Evolutionary conservation across 2,329 filamentous ascomycete species (phyloP).

Genomic region (Botrytis fabae): DNA sequence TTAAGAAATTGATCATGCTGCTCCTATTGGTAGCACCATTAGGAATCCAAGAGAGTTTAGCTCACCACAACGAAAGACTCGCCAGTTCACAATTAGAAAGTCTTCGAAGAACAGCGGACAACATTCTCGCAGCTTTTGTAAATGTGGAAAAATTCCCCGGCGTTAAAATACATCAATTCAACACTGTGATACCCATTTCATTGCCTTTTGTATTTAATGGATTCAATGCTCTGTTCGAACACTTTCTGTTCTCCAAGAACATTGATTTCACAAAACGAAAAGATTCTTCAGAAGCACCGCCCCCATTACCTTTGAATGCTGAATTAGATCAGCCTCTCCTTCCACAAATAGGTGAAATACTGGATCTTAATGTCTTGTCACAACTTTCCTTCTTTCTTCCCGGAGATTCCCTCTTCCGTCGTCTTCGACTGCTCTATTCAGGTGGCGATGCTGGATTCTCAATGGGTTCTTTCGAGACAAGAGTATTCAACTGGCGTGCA

Average conservation of each 20-base stretch:
- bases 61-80: slow-evolving; percentile 59
- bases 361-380: slow-evolving; percentile 63
- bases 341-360: slow-evolving; percentile 58
- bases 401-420: slow-evolving; percentile 62
- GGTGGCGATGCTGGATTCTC: slow-evolving; percentile 72
- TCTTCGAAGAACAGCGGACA: slow-evolving; percentile 62
- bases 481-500: slow-evolving; percentile 75
- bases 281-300: slow-evolving; percentile 30
- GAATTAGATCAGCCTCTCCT: slow-evolving; percentile 46
- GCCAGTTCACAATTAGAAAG: slow-evolving; percentile 55
- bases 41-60: slow-evolving; percentile 63
- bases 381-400: slow-evolving; percentile 75
- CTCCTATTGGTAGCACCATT: slow-evolving; percentile 67
- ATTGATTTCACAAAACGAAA: slow-evolving; percentile 56
- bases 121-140: slow-evolving; percentile 65
- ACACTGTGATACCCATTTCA: slow-evolving; percentile 57
- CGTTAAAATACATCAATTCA: slow-evolving; percentile 63
- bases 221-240: slow-evolving; percentile 68
- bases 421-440: slow-evolving; percentile 67
- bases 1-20: slow-evolving; percentile 69
- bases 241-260: slow-evolving; percentile 73
- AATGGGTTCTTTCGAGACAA: slow-evolving; percentile 73
- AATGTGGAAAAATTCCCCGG: slow-evolving; percentile 63
- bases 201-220: slow-evolving; percentile 68
- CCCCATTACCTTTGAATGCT: slow-evolving; percentile 28